Conservation (phyloP, 805 yeast species). For the Pichia nakasei region DNA sequence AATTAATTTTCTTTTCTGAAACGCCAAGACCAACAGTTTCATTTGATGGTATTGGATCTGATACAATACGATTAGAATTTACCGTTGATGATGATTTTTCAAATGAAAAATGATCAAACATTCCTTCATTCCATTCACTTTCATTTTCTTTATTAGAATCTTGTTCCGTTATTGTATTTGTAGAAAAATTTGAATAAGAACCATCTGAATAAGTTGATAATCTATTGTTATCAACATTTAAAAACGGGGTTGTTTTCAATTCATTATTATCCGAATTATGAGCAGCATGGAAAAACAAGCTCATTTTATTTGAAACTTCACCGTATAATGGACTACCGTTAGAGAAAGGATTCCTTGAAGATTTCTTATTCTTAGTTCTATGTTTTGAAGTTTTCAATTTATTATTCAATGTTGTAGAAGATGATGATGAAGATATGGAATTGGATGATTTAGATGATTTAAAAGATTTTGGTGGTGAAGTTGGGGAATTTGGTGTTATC, state of each 20-base stretch:
- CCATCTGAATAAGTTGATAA: not conserved
- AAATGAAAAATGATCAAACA: slow-evolving; percentile 12
- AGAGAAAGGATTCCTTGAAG: slow-evolving; percentile 3
- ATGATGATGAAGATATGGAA: not conserved
- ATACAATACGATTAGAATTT: slow-evolving; percentile 1
- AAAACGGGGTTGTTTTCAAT: no score
- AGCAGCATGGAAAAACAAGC: slow-evolving; percentile 5
- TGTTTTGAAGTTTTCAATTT: not conserved
- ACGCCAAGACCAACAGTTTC: not conserved
- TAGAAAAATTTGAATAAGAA: no score
- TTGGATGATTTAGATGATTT: not conserved
- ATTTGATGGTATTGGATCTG: slow-evolving; percentile 2
- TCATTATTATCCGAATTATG: not conserved
- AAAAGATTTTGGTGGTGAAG: not conserved
- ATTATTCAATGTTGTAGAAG: not conserved
- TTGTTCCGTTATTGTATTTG: not conserved
- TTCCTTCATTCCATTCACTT: not conserved
- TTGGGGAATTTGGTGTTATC: slow-evolving; percentile 1
- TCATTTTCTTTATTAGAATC: not conserved
- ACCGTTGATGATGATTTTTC: slow-evolving; percentile 5
- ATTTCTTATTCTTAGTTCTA: slow-evolving; percentile 1
- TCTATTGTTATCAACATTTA: not conserved
- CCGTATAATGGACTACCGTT: slow-evolving; percentile 12
- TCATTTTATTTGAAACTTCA: slow-evolving; percentile 12
- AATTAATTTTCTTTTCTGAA: not conserved